These are phyloP conservation scores for Geotrichum carabidarum DNA, from an alignment of 1,139 yeast species.

Conservation along the genomic window DNA sequence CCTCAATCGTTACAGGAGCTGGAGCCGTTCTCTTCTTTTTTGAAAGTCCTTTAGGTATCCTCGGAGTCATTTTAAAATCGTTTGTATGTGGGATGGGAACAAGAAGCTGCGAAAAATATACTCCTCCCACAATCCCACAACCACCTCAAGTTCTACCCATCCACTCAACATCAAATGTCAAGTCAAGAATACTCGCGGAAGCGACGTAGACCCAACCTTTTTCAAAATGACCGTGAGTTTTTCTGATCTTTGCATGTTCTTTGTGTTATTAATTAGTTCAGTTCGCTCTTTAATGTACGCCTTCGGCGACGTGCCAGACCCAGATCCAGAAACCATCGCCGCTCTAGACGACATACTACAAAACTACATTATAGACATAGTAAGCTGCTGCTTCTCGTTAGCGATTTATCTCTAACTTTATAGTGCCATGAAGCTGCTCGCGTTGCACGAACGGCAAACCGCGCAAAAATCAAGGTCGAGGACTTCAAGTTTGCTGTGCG, in stretches of 20 bases:
- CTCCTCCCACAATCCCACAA: not conserved
- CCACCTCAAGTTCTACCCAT: not conserved
- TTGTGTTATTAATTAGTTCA: conserved; percentile 14
- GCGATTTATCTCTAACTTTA: conserved; percentile 24
- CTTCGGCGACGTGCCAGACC: conserved; percentile 78
- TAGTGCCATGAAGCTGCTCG: conserved; percentile 53
- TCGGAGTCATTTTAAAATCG: conserved; percentile 2
- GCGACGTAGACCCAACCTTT: conserved; percentile 33
- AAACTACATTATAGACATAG: conserved; percentile 65
- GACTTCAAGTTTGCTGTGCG: conserved; percentile 83
- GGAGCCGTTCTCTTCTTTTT: conserved; percentile 11
- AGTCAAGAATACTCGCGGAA: conserved; percentile 22
- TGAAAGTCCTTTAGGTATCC: conserved; percentile 9
- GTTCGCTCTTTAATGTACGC: conserved; percentile 75
- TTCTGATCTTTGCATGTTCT: not conserved
- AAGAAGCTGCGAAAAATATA: not conserved
- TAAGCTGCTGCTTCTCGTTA: conserved; percentile 22
- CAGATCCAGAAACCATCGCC: conserved; percentile 70
- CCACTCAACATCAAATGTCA: conserved; percentile 11
- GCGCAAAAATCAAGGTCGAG: conserved; percentile 75
- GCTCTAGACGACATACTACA: conserved; percentile 79
- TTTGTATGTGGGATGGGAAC: not conserved
- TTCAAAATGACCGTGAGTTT: conserved; percentile 38
- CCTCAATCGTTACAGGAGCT: conserved; percentile 25
- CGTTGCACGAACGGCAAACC: conserved; percentile 49